Base-by-base conservation (phyloP, 345 rosid genomes). In the Jatropha curcas region DNA sequence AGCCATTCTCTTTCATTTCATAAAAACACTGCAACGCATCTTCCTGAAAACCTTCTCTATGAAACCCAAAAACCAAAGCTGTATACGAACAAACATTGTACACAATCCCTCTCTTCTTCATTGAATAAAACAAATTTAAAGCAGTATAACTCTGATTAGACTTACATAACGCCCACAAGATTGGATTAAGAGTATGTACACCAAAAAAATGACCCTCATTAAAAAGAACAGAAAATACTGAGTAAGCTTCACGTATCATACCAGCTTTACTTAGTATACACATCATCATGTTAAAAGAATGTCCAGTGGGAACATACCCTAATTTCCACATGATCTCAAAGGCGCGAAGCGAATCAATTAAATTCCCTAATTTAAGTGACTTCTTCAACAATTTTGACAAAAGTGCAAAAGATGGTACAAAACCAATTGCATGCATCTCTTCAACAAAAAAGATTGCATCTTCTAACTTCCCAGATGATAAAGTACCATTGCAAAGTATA, bases 61-160 rank as follows among this genome's bases (percentile, higher is more conserved):
- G 28, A 67, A 84, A 77, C 20, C 87, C 87, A 72, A 82, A 82
- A 71, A 82, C 69, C 72, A 84, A 72, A 72, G 83, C 85, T 6
- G 85, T 79, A 68, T 76, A 84, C 0, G 85, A 84, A 51, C 83
- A 79, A 20, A 65, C 82, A 60, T 79, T 74, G 19, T 57, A 61
- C 35, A 68, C 56, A 71, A 77, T 7, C 34, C 87, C 85, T 43
- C 63, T 79, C 81, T 74, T 82, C 77, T 68, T 82, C 79, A 84
- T 74, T 51, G 57, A 79, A 55, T 45, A 77, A 24, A 77, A 71
- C 43, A 84, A 51, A 1, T 46, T 74, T 76, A 74, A 41, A 59
- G 82, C 87, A 58, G 22, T n/a, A 45, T 12, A 74, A 46, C 66
- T 76, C 70, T 53, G 63, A 60, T 77, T 73, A 20, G 78, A 74